Base-by-base conservation (phyloP, 2,329 filamentous ascomycete genomes). In the Macrophomina phaseolina region DNA sequence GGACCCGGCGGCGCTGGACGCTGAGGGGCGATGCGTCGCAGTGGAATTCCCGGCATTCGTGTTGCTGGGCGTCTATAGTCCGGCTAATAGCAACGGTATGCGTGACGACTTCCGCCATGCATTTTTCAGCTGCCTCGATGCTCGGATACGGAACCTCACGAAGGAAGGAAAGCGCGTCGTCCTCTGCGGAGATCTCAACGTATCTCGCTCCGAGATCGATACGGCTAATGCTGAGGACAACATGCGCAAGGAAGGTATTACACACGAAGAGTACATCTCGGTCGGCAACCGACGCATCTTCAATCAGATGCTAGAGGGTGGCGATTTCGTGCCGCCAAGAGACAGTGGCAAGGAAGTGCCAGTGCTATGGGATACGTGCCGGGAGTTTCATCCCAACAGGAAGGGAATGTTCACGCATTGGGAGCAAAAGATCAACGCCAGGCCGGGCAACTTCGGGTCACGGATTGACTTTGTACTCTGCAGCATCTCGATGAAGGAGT, bases 41-140 rank as follows among this genome's bases (percentile, higher is more conserved):
- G 84, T 99, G 3, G 95, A 98, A 75, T 98, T 99, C 71, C 92
- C 93, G 0, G 94, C 93, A 3, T 98, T 99, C 76, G 93, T 99
- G 4, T 85, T 99, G 16, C 87, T 99, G 61, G 95, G 94, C 4
- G 90, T 96, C 2, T 98, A 99, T 79, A 92, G 91, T 72, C 95
- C 95, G 11, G 95, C 94, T 28, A 93, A 91, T 73, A 89, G 93
- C 67, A 94, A 97, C 72, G 92, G 95, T 68, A 87, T 88, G 3
- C 87, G 95, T 32, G 90, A 94, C 71, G 89, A 91, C 69, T 99
- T 97, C 74, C 90, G 94, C 14, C 83, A 91, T 65, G 89, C 86
- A 28, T 99, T 96, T 75, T 84, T 97, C 48, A 87, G 89, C 69
- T 89, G 92, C 2, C 83, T 99, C 5, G 93, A 98, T 74, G 86